phyloP scores from a whole-genome alignment of 352 stramenopile genomes.

The Peronospora destructor region DNA sequence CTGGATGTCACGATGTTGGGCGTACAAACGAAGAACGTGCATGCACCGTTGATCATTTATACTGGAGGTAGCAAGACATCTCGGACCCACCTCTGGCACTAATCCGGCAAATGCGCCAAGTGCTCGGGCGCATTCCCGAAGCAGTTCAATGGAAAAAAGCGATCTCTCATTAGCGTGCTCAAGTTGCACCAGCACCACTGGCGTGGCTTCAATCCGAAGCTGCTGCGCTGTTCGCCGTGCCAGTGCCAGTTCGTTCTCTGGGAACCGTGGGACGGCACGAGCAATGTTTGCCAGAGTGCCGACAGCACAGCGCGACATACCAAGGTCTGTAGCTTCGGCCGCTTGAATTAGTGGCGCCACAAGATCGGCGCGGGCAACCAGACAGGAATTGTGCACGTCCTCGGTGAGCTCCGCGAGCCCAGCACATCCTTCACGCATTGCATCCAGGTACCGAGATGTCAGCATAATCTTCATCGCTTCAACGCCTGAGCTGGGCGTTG shows the following conservation, averaged over 20 bases:
- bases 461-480: constrained; percentile 85
- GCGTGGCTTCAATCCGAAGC: constrained; percentile 39
- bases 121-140: constrained; percentile 64
- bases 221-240: constrained; percentile 32
- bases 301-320: constrained; percentile 65
- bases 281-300: constrained; percentile 64
- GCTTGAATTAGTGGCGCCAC: constrained; percentile 45
- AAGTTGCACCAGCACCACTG: constrained; percentile 39
- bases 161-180: constrained; percentile 39
- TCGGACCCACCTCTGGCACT: constrained; percentile 29
- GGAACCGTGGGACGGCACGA: constrained; percentile 42
- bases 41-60: constrained; percentile 24
- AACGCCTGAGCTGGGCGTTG: constrained; percentile 55
- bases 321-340: constrained; percentile 42
- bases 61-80: constrained; percentile 12
- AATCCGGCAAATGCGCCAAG: constrained; percentile 46
- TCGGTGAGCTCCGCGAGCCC: constrained; percentile 66
- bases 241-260: constrained; percentile 33
- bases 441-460: constrained; percentile 61
- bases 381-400: constrained; percentile 48
- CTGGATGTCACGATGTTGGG: constrained; percentile 58
- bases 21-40: constrained; percentile 41
- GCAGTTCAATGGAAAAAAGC: constrained; percentile 60
- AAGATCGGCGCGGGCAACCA: constrained; percentile 51
- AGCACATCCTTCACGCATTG: constrained; percentile 67